Base-by-base conservation (phyloP, 345 rosid genomes). In the Populus tremula region DNA sequence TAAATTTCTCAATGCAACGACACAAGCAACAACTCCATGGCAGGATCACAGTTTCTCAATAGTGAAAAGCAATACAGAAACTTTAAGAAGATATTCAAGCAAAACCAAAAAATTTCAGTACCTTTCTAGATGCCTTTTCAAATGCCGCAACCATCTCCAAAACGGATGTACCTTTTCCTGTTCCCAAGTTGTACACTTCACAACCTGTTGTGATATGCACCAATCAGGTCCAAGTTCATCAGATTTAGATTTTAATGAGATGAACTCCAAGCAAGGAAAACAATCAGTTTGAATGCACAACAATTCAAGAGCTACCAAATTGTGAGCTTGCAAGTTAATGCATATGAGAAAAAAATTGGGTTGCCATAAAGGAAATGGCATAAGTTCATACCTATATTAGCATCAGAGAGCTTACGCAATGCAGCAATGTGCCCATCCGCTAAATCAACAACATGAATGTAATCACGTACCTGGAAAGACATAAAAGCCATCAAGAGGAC, bases 381-480 rank as follows among this genome's bases (percentile, higher is more conserved):
- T 66, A 20, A 2, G 29, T 25, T 23, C 80, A 70, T 87, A 93
- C 99, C 96, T 53, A 92, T 89, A 6, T 84, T 82, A 27, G 88
- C 70, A 79, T 88, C 92, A 36, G 86, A 86, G 66, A 96, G 91
- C 84, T 92, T 95, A 1, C 76, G 81, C 43, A 95, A 31, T 49
- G 97, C 99, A 65, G 99, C 98, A 83, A 91, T 92, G 77, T 96
- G 99, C 31, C 98, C 99, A 79, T 93, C 97, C 0, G 99, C 98
- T 79, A 93, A 85, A 86, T 95, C 99, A 71, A 93, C 79, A 54
- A 95, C 97, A 65, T 96, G 99, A 76, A 96, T 96, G 83, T 96
- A 96, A 85, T 93, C 99, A 45, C 99, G 94, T 35, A 93, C 98
- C 99, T 93, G 86, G 69, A 76, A 77, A 49, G 70, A 67, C 63